A percentile compares a stretch with the other conserved stretches of the same genome.
Conservation (phyloP, 2,329 filamentous ascomycete species). For the Aspergillus novoparasiticus region DNA sequence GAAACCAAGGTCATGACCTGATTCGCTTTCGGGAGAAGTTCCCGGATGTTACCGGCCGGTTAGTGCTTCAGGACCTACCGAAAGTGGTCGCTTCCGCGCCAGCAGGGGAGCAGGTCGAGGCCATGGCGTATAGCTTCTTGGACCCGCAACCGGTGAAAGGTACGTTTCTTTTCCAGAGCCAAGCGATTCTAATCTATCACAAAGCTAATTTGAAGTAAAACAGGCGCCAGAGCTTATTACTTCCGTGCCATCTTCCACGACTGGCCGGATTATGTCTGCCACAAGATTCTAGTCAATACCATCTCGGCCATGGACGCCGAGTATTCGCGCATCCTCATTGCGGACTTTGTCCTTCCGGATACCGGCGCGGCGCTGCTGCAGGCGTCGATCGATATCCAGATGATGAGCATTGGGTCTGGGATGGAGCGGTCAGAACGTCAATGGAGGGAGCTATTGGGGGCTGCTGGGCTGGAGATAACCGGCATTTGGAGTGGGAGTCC, state of each 20-base stretch:
- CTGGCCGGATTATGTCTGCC: slow-evolving; percentile 39
- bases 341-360: slow-evolving; percentile 39
- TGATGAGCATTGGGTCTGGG: slow-evolving; percentile 42
- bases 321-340: slow-evolving; percentile 38
- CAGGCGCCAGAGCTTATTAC: slow-evolving; percentile 39
- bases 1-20: slow-evolving; percentile 45
- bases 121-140: slow-evolving; percentile 38
- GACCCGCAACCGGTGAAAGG: slow-evolving; percentile 36
- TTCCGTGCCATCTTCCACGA: slow-evolving; percentile 43
- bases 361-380: slow-evolving; percentile 30
- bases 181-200: neutral
- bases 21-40: slow-evolving; percentile 33
- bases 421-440: slow-evolving; percentile 37
- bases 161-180: slow-evolving; percentile 4
- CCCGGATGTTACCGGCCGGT: slow-evolving; percentile 33
- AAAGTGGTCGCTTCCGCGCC: slow-evolving; percentile 21
- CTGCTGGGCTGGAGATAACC: slow-evolving; percentile 32
- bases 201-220: neutral
- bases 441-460: slow-evolving; percentile 33
- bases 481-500: slow-evolving; percentile 31
- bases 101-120: slow-evolving; percentile 24
- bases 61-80: slow-evolving; percentile 47
- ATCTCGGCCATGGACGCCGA: slow-evolving; percentile 33
- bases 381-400: slow-evolving; percentile 38
- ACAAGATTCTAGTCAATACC: slow-evolving; percentile 36